Evolutionary conservation across 2,329 filamentous ascomycete genomes (phyloP).

Genomic region (Amesomyces nigricolor): DNA sequence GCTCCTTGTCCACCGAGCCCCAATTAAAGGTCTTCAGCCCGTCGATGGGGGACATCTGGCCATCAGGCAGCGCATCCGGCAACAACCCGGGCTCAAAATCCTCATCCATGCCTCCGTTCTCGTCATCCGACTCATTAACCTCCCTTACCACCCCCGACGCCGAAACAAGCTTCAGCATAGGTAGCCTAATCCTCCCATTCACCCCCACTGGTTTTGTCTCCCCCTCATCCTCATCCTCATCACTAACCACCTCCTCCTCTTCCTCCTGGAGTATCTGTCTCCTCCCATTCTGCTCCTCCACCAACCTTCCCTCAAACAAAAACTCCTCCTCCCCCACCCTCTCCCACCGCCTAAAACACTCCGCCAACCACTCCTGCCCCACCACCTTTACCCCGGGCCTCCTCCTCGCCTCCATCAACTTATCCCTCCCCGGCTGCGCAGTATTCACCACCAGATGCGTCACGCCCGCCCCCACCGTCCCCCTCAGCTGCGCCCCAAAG

Average conservation of each 20-base stretch:
- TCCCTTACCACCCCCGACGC: slow-evolving; percentile 37
- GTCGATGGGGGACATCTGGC: slow-evolving; percentile 47
- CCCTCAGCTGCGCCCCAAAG: slow-evolving; percentile 67
- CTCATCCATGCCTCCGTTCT: slow-evolving; percentile 42
- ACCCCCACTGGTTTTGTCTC: slow-evolving; percentile 22
- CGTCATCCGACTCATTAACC: slow-evolving; percentile 19
- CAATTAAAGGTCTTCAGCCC: slow-evolving; percentile 56
- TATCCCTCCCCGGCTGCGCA: slow-evolving; percentile 72
- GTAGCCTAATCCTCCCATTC: slow-evolving; percentile 32
- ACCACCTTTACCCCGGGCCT: slow-evolving; percentile 84
- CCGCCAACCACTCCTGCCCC: slow-evolving; percentile 80
- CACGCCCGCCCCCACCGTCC: slow-evolving; percentile 54
- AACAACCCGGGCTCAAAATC: slow-evolving; percentile 42
- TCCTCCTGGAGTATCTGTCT: slow-evolving; percentile 10
- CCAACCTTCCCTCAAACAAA: slow-evolving; percentile 62
- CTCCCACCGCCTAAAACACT: slow-evolving; percentile 79
- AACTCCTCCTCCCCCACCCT: slow-evolving; percentile 74
- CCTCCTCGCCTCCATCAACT: slow-evolving; percentile 79
- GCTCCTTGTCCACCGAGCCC: slow-evolving; percentile 61
- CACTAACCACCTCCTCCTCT: slow-evolving; percentile 25
- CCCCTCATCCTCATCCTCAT: slow-evolving; percentile 12
- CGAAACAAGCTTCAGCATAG: slow-evolving; percentile 40
- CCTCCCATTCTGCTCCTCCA: slow-evolving; percentile 41
- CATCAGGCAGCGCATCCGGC: slow-evolving; percentile 44
- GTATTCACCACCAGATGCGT: slow-evolving; percentile 71